Conservation (phyloP, 108 stramenopile genomes). For the Skeletonema costatum region DNA sequence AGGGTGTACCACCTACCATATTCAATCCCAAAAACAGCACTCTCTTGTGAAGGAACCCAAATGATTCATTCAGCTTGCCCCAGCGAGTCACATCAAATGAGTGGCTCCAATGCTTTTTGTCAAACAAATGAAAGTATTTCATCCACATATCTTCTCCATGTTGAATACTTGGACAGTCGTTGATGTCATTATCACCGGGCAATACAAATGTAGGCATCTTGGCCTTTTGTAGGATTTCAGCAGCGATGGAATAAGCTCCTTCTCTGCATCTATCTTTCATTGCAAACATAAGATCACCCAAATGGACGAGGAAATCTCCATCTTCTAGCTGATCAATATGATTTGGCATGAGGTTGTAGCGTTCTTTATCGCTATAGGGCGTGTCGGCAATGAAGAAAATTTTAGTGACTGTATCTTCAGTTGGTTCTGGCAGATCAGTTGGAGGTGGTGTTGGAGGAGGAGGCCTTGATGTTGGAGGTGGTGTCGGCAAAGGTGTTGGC, state of each 20-base stretch:
- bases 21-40: constrained; percentile 75
- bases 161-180: constrained; percentile 58
- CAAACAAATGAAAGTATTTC: constrained; percentile 55
- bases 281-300: neutral
- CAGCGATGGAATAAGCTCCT: neutral
- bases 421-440: neutral
- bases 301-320: neutral
- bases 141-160: constrained; percentile 50
- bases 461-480: neutral
- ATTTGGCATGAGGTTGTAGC: neutral
- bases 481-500: neutral
- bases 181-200: constrained; percentile 79
- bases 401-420: neutral
- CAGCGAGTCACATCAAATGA: constrained; percentile 34
- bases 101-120: constrained; percentile 38
- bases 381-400: constrained; percentile 9
- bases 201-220: constrained; percentile 57
- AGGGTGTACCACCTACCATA: constrained; percentile 45
- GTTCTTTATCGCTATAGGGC: neutral
- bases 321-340: neutral
- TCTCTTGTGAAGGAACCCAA: constrained; percentile 54
- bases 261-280: neutral
- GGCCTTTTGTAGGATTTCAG: neutral
- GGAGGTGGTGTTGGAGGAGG: neutral
- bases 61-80: constrained; percentile 54